Evolutionary conservation across 176 grass and related monocot genomes (phyloP).

Genomic region (Tillandsia leiboldiana): DNA sequence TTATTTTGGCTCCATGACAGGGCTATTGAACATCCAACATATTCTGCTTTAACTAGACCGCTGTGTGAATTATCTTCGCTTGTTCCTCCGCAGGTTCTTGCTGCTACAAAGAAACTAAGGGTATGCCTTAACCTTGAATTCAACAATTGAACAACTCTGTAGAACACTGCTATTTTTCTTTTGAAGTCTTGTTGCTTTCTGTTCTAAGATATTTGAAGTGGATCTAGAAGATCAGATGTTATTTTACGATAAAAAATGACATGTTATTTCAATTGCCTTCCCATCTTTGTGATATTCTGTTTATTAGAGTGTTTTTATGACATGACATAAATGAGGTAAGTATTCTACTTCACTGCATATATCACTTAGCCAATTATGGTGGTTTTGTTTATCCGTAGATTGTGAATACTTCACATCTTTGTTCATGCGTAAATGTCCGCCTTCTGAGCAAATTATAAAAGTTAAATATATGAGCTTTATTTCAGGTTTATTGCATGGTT

Average conservation of each 20-base stretch:
- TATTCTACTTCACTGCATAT: no score
- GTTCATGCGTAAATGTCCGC: background rate
- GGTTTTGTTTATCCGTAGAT: background rate
- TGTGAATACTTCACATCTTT: background rate
- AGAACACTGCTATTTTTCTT: no score
- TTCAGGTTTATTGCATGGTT: constrained; percentile 98
- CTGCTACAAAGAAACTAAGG: constrained; percentile 80
- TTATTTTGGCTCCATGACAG: constrained; percentile 43
- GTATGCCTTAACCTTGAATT: constrained; percentile 45
- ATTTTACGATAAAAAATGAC: background rate
- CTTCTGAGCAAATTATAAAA: background rate
- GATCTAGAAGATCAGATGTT: background rate
- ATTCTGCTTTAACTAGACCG: constrained; percentile 95
- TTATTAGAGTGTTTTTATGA: no score
- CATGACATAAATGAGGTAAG: no score
- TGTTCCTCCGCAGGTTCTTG: constrained; percentile 86
- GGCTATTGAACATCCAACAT: constrained; percentile 97
- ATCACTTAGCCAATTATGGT: background rate
- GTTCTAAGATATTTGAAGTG: background rate
- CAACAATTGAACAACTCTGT: background rate
- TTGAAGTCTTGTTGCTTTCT: background rate
- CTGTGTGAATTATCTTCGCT: constrained; percentile 94
- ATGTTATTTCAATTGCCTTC: background rate
- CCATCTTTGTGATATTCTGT: no score
- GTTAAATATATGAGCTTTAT: constrained; percentile 12